Conservation (phyloP, 306 rosid species). For the Dryas octopetala region DNA sequence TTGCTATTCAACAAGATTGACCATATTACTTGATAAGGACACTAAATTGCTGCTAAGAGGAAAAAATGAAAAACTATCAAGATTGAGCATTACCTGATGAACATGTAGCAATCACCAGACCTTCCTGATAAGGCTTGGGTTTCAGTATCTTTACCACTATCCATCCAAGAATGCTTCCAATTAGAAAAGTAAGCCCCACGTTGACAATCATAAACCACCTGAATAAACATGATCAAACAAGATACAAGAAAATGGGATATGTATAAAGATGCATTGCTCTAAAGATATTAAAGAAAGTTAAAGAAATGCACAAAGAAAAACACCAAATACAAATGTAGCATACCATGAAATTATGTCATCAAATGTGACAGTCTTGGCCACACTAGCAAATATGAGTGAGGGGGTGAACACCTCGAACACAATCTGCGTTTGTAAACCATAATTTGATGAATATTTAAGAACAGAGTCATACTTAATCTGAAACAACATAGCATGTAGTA, state of each 20-base stretch:
- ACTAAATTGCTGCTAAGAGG: neutral
- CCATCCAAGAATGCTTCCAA: constrained; percentile 88
- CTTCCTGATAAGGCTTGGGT: constrained; percentile 80
- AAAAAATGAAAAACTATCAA: neutral
- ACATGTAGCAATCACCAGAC: constrained; percentile 68
- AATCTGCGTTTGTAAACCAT: constrained; percentile 43
- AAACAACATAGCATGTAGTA: neutral
- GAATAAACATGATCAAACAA: neutral
- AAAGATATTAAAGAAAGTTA: neutral
- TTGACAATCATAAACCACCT: constrained; percentile 99
- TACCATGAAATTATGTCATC: constrained; percentile 87
- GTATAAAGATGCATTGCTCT: neutral
- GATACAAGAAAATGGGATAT: neutral
- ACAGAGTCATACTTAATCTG: neutral
- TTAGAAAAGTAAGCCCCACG: constrained; percentile 64
- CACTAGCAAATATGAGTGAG: constrained; percentile 65
- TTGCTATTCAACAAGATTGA: constrained; percentile 50
- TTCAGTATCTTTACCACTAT: constrained; percentile 59
- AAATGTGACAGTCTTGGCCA: constrained; percentile 72
- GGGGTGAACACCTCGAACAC: constrained; percentile 87
- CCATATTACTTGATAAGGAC: neutral
- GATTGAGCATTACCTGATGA: constrained; percentile 57
- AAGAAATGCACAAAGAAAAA: neutral
- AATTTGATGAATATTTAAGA: neutral
- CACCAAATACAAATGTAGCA: neutral